phyloP scores from a whole-genome alignment of 1,284 basidiomycete genomes.

The Sporisorium scitamineum region DNA sequence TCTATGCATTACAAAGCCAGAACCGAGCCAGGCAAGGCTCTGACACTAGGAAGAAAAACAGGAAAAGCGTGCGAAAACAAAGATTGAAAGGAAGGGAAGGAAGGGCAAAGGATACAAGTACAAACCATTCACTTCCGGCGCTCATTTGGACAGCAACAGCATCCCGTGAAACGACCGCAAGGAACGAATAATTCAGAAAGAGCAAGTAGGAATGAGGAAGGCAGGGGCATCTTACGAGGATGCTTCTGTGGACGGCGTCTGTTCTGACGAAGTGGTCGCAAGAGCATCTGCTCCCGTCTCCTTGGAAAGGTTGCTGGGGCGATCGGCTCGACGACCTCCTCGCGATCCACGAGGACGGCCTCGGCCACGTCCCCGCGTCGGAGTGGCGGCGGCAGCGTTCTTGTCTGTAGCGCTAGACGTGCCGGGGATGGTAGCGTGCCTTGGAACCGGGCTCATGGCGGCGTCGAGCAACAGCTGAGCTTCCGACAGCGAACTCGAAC shows the following conservation, averaged over 20 bases:
- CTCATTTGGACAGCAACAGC: constrained; percentile 4
- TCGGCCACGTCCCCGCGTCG: constrained; percentile 29
- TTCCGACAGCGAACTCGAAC: constrained; percentile 47
- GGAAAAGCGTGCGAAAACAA: constrained; percentile 7
- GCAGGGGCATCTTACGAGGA: constrained; percentile 9
- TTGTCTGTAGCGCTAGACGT: constrained; percentile 5
- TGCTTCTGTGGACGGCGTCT: constrained; percentile 29
- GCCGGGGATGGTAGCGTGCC: constrained; percentile 41
- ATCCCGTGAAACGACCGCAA: neutral
- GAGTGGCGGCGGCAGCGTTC: neutral
- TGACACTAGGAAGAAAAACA: constrained; percentile 5
- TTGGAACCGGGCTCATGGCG: constrained; percentile 51
- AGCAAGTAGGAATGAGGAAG: neutral
- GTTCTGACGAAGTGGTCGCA: constrained; percentile 6
- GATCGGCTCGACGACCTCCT: constrained; percentile 21
- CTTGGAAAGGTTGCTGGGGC: constrained; percentile 24
- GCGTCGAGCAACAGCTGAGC: constrained; percentile 53
- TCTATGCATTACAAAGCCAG: constrained; percentile 32
- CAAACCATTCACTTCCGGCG: constrained; percentile 13
- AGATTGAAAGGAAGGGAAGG: neutral
- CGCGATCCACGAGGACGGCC: constrained; percentile 45
- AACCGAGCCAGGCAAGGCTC: neutral
- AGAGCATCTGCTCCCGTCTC: constrained; percentile 23
- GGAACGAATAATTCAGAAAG: neutral
- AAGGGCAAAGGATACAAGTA: constrained; percentile 20